Conservation (phyloP, 768 basidiomycete genomes). For the Boletales sp. region DNA sequence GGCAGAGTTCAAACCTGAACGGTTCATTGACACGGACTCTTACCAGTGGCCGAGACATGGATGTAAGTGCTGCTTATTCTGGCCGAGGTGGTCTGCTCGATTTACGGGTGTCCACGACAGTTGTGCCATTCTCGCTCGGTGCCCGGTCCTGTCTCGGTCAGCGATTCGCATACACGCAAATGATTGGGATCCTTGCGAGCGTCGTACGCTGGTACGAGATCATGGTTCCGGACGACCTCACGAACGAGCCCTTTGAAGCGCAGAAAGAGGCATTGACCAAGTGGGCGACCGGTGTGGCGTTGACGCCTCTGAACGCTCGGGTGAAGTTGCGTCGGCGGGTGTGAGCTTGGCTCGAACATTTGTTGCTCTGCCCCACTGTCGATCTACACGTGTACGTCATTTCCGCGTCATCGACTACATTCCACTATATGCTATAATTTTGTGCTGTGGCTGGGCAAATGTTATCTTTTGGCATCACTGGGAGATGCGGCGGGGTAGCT, state of each 20-base stretch:
- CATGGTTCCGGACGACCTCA: constrained; percentile 36
- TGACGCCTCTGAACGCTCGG: constrained; percentile 30
- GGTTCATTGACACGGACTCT: constrained; percentile 46
- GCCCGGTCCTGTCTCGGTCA: constrained; percentile 48
- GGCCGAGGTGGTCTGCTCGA: background rate
- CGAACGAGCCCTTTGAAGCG: constrained; percentile 23
- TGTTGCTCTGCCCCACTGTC: background rate
- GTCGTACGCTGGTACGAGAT: constrained; percentile 42
- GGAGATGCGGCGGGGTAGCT: too few species aligned
- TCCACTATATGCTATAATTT: too few species aligned
- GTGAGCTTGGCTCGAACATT: background rate
- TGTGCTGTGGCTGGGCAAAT: too few species aligned
- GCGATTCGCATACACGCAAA: constrained; percentile 44
- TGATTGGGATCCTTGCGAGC: constrained; percentile 40
- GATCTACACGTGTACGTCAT: background rate
- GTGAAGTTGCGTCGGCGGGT: constrained; percentile 21
- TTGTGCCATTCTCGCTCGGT: constrained; percentile 44
- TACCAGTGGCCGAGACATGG: constrained; percentile 53
- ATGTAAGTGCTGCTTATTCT: constrained; percentile 28
- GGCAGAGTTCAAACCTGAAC: constrained; percentile 44
- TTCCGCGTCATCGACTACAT: too few species aligned
- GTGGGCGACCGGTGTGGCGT: constrained; percentile 37
- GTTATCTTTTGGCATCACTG: too few species aligned
- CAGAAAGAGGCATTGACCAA: constrained; percentile 33
- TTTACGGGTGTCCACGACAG: constrained; percentile 16